Conservation (phyloP, 495 filamentous ascomycete species). For the Evernia prunastri region DNA sequence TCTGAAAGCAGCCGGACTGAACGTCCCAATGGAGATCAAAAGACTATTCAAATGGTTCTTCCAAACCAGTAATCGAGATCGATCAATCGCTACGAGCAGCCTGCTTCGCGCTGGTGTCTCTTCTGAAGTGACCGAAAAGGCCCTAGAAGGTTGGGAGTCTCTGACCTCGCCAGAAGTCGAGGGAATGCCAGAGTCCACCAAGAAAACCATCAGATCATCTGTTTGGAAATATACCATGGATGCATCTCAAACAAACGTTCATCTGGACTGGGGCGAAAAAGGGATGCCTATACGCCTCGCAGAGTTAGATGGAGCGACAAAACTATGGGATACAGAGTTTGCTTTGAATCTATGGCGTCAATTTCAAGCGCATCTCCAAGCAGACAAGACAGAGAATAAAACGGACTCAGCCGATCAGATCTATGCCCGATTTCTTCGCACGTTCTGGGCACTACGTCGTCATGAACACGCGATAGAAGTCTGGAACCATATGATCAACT, state of each 20-base stretch:
- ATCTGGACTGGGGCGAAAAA: constrained; percentile 9
- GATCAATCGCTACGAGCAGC: not conserved
- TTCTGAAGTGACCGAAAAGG: not conserved
- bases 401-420: constrained; percentile 27
- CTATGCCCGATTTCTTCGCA: constrained; percentile 50
- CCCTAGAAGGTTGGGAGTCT: not conserved
- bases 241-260: not conserved
- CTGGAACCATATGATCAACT: constrained; percentile 51
- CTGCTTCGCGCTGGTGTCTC: not conserved
- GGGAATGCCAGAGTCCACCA: not conserved
- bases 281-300: not conserved
- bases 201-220: not conserved
- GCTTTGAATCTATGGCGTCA: constrained; percentile 19
- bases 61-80: not conserved
- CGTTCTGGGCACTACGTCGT: constrained; percentile 44
- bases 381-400: constrained; percentile 8
- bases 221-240: not conserved
- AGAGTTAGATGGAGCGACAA: not conserved
- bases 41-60: not conserved
- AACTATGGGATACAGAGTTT: constrained; percentile 4
- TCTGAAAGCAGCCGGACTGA: not conserved
- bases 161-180: not conserved
- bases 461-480: constrained; percentile 47
- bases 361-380: constrained; percentile 7
- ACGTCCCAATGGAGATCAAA: not conserved